These are phyloP conservation scores for Apiospora hydei DNA, from an alignment of 2,329 filamentous ascomycete genomes.

Conservation along the genomic window DNA sequence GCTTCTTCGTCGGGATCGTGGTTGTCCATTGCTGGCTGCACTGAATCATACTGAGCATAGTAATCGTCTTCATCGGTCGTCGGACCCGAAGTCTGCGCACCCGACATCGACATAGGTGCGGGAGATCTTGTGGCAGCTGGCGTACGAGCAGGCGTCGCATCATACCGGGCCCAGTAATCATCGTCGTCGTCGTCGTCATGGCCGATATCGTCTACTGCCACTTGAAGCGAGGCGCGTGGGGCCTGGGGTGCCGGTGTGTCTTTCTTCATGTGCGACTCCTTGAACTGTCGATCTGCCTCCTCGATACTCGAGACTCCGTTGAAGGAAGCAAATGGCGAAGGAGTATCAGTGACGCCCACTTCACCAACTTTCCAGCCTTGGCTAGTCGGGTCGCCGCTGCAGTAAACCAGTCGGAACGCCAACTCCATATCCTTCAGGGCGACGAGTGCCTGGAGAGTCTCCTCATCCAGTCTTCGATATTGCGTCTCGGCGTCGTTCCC, in stretches of 20 bases:
- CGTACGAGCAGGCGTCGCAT: slow-evolving; percentile 70
- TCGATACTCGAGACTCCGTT: slow-evolving; percentile 58
- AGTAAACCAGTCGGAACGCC: slow-evolving; percentile 73
- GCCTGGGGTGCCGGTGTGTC: slow-evolving; percentile 18
- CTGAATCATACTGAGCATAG: slow-evolving; percentile 77
- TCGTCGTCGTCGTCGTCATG: slow-evolving; percentile 70
- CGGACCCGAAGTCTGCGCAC: slow-evolving; percentile 32
- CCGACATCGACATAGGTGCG: slow-evolving; percentile 55
- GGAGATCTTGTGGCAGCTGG: slow-evolving; percentile 69
- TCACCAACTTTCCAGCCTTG: slow-evolving; percentile 78
- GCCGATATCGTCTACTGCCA: background rate
- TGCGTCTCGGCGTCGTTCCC: slow-evolving; percentile 67
- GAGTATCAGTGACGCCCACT: slow-evolving; percentile 65
- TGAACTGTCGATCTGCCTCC: slow-evolving; percentile 68
- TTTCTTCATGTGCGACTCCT: slow-evolving; percentile 41
- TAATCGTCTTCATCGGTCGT: slow-evolving; percentile 70
- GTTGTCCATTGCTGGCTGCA: slow-evolving; percentile 82
- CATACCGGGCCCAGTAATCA: slow-evolving; percentile 82
- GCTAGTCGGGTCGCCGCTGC: slow-evolving; percentile 67
- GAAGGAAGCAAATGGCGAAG: slow-evolving; percentile 62
- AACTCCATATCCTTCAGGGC: slow-evolving; percentile 68
- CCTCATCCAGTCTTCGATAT: slow-evolving; percentile 74
- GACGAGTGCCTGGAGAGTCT: slow-evolving; percentile 76
- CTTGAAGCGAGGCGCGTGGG: background rate
- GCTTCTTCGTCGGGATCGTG: slow-evolving; percentile 79